phyloP scores from a whole-genome alignment of 1,284 basidiomycete genomes.

The Cutaneotrichosporon arboriforme region DNA sequence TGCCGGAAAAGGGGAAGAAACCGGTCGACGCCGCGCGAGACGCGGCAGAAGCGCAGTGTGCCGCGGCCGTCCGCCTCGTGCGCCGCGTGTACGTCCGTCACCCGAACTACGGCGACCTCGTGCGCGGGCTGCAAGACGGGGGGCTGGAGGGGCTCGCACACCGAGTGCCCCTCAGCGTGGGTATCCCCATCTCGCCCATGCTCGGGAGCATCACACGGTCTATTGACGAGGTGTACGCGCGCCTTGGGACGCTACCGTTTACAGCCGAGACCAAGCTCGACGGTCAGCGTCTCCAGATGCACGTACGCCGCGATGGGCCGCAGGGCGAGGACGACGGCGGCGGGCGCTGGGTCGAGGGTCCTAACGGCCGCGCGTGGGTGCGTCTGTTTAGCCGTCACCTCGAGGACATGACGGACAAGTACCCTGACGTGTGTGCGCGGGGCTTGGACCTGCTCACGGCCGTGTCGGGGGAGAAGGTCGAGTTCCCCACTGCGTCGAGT shows the following conservation, averaged over 20 bases:
- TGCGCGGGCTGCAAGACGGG: constrained; percentile 62
- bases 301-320: constrained; percentile 52
- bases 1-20: constrained; percentile 39
- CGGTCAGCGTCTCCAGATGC: constrained; percentile 80
- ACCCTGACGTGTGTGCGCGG: constrained; percentile 73
- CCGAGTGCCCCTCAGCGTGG: constrained; percentile 69
- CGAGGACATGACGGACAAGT: constrained; percentile 90
- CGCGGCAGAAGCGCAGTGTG: constrained; percentile 53
- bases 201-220: constrained; percentile 62
- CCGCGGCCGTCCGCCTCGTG: constrained; percentile 60
- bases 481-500: constrained; percentile 30
- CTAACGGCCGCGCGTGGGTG: constrained; percentile 52
- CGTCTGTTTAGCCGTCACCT: constrained; percentile 78
- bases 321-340: constrained; percentile 45
- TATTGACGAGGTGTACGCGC: constrained; percentile 72
- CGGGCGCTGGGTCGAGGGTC: constrained; percentile 47
- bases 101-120: constrained; percentile 79
- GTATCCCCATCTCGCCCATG: constrained; percentile 54
- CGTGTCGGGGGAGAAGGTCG: constrained; percentile 5
- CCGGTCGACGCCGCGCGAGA: constrained; percentile 51
- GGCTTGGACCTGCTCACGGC: constrained; percentile 46
- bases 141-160: constrained; percentile 57
- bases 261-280: constrained; percentile 78
- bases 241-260: constrained; percentile 64
- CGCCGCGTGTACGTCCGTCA: constrained; percentile 77